These are phyloP conservation scores for Athelia sp. DNA, from an alignment of 1,284 basidiomycete genomes.

Conservation along the genomic window DNA sequence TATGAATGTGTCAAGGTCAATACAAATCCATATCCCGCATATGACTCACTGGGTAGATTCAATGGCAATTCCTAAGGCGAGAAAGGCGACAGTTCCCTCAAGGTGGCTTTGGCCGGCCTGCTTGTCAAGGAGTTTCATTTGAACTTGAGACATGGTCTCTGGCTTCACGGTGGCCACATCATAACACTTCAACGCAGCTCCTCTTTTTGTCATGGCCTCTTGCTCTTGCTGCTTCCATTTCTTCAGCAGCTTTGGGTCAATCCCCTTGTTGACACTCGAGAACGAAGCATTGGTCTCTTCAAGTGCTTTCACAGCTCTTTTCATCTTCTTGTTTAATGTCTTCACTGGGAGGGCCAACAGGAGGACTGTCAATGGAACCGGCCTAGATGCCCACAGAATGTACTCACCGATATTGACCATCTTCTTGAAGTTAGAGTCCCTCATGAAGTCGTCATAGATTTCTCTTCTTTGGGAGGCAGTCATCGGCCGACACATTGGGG, in stretches of 20 bases:
- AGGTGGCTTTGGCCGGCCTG: background rate
- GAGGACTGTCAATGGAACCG: too few relatives aligned
- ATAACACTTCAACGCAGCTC: background rate
- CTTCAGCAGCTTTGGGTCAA: too few relatives aligned
- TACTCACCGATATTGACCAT: background rate
- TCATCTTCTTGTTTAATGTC: too few relatives aligned
- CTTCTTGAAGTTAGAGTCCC: slow-evolving; percentile 14
- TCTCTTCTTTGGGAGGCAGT: slow-evolving; percentile 8
- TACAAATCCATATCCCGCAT: too few relatives aligned
- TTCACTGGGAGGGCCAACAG: too few relatives aligned
- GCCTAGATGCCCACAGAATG: background rate
- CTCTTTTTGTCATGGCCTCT: background rate
- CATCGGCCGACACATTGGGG: slow-evolving; percentile 11
- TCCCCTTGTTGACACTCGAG: too few relatives aligned
- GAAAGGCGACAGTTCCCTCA: background rate
- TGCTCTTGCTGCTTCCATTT: background rate
- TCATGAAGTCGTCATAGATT: slow-evolving; percentile 13
- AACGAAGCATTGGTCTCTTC: too few relatives aligned
- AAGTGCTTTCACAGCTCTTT: too few relatives aligned
- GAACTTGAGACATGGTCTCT: background rate
- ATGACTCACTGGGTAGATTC: background rate
- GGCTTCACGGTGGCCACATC: too few relatives aligned
- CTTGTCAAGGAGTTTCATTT: background rate
- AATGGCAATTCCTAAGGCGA: background rate
- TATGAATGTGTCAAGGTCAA: too few relatives aligned